phyloP scores from a whole-genome alignment of 441 rosid species.

The Jatropha podagrica region DNA sequence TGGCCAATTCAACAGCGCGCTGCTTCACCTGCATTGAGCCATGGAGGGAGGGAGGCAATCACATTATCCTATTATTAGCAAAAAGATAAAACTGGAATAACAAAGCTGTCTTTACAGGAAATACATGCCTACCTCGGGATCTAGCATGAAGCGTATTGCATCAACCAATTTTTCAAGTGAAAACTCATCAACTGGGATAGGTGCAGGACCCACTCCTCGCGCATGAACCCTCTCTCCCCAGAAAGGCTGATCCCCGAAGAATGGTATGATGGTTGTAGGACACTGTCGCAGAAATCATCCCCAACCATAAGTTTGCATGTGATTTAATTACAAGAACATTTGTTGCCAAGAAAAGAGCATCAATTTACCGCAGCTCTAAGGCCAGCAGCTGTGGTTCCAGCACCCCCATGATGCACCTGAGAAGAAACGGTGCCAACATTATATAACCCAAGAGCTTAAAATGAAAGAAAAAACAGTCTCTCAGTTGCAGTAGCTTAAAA shows the following conservation, averaged over 20 bases:
- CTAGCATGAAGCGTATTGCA: constrained; percentile 79
- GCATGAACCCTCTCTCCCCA: constrained; percentile 95
- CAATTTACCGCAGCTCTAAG: constrained; percentile 83
- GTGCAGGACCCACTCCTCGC: constrained; percentile 90
- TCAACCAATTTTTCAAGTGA: constrained; percentile 69
- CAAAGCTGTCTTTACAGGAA: background rate
- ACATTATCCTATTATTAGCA: background rate
- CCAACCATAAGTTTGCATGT: background rate
- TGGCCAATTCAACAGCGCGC: constrained; percentile 70
- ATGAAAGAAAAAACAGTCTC: too few relatives aligned
- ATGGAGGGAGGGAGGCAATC: too few relatives aligned
- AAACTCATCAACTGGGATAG: constrained; percentile 89
- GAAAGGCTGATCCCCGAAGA: constrained; percentile 97
- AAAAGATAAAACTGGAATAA: background rate
- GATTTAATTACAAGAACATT: background rate
- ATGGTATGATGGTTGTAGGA: constrained; percentile 92
- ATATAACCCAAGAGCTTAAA: background rate
- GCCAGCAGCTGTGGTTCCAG: constrained; percentile 99
- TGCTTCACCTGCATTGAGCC: constrained; percentile 64
- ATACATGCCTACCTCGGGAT: constrained; percentile 46
- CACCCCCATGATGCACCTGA: constrained; percentile 99
- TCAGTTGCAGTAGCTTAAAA: background rate
- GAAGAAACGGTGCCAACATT: constrained; percentile 12
- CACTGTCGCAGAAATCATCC: constrained; percentile 44
- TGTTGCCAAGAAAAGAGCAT: background rate